These are phyloP conservation scores for Takakia lepidozioides DNA, from an alignment of 225 moss, liverwort and hornwort species.

Conservation along the genomic window DNA sequence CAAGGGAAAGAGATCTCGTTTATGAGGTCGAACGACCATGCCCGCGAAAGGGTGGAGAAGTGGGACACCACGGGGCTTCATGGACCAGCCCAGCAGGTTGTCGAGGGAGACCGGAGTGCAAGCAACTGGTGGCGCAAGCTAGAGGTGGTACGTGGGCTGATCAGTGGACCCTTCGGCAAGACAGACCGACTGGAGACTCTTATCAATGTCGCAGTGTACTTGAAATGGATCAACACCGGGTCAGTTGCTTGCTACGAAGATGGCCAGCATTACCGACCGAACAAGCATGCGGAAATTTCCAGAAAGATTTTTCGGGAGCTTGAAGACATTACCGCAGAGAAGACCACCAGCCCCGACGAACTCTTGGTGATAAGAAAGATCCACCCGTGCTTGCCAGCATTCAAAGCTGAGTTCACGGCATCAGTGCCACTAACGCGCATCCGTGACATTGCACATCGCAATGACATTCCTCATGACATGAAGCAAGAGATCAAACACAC, in stretches of 20 bases:
- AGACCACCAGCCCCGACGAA: slow-evolving; percentile 35
- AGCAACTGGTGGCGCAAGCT: slow-evolving; percentile 83
- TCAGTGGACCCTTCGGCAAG: slow-evolving; percentile 34
- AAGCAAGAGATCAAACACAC: slow-evolving; percentile 59
- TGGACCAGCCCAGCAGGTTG: slow-evolving; percentile 57
- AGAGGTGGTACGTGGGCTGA: slow-evolving; percentile 44
- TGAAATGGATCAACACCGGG: slow-evolving; percentile 91
- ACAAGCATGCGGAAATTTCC: slow-evolving; percentile 65
- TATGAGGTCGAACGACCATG: slow-evolving; percentile 50
- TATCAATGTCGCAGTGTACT: slow-evolving; percentile 53
- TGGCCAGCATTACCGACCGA: slow-evolving; percentile 55
- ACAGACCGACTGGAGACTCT: slow-evolving; percentile 50
- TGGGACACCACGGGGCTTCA: slow-evolving; percentile 67
- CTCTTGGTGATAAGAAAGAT: slow-evolving; percentile 64
- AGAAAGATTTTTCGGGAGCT: slow-evolving; percentile 56
- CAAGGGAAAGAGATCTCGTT: slow-evolving; percentile 46
- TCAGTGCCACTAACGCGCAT: slow-evolving; percentile 62
- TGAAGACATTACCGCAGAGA: slow-evolving; percentile 33
- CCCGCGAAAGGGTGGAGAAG: slow-evolving; percentile 24
- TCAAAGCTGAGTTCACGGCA: slow-evolving; percentile 62
- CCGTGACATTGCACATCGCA: slow-evolving; percentile 59
- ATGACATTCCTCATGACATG: slow-evolving; percentile 64
- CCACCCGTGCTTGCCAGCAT: slow-evolving; percentile 68
- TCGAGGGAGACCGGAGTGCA: slow-evolving; percentile 56
- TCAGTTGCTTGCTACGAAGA: slow-evolving; percentile 68